phyloP scores from a whole-genome alignment of 331 rosid genomes.

The Malus hybrid region DNA sequence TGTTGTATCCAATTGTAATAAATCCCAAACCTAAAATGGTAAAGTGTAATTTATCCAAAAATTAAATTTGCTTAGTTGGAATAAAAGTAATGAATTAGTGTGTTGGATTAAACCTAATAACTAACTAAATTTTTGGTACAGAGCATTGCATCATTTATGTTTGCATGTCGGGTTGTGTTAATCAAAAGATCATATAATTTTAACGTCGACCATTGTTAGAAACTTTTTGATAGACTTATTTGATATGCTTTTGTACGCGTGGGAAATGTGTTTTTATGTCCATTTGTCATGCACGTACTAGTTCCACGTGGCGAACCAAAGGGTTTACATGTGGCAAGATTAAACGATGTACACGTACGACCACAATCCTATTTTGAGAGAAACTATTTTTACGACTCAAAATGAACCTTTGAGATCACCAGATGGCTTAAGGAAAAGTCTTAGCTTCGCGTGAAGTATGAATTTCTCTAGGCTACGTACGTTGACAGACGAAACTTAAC shows the following conservation, averaged over 20 bases:
- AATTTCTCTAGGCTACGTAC: neutral
- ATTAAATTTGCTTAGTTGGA: too few species aligned
- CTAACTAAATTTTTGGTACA: neutral
- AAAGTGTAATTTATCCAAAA: too few species aligned
- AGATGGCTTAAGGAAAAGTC: neutral
- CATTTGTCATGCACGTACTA: neutral
- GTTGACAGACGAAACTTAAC: neutral
- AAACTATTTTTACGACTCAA: neutral
- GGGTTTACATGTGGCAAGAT: neutral
- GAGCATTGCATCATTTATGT: neutral
- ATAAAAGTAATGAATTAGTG: too few species aligned
- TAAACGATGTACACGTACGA: neutral
- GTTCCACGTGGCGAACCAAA: neutral
- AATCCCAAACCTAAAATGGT: too few species aligned
- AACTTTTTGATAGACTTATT: neutral
- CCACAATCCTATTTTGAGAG: neutral
- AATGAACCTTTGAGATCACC: neutral
- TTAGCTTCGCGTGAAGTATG: neutral
- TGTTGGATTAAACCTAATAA: too few species aligned
- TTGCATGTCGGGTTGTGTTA: neutral
- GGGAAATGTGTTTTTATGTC: neutral
- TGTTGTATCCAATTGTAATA: too few species aligned
- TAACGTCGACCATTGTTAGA: too few species aligned
- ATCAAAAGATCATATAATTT: neutral
- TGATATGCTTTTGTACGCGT: neutral